A percentile compares a stretch with the other conserved stretches of the same genome.
Evolutionary conservation across 2,329 filamentous ascomycete genomes (phyloP).

Genomic region (Diaporthe sp.): DNA sequence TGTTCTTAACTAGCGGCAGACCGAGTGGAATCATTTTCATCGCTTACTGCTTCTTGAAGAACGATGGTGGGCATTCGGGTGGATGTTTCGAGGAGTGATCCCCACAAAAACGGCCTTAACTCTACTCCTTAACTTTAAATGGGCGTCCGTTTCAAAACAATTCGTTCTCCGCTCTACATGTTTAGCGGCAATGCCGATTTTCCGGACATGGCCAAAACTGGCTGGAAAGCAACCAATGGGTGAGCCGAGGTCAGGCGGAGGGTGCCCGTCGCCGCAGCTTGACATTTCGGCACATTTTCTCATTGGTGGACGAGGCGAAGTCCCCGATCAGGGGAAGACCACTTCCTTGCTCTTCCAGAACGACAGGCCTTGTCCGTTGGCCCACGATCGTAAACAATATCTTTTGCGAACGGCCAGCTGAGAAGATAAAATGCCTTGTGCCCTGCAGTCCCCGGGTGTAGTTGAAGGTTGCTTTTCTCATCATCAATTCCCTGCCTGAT

Average conservation of each 20-base stretch:
- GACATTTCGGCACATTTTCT: not conserved
- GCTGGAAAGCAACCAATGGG: not conserved
- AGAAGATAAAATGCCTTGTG: slow-evolving; percentile 7
- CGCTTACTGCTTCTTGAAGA: not conserved
- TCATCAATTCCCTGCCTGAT: not conserved
- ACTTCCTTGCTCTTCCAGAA: not conserved
- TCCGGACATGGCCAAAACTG: not conserved
- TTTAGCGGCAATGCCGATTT: not conserved
- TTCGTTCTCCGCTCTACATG: not conserved
- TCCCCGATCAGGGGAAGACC: not conserved
- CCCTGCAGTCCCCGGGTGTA: not conserved
- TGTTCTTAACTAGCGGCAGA: not conserved
- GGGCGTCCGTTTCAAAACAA: slow-evolving; percentile 17
- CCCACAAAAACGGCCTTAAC: slow-evolving; percentile 1
- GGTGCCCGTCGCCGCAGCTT: not conserved
- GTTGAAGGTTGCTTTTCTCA: not conserved
- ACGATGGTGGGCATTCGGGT: slow-evolving; percentile 4
- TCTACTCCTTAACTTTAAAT: slow-evolving; percentile 28
- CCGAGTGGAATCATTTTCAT: not conserved
- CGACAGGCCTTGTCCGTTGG: not conserved
- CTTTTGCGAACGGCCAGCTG: not conserved
- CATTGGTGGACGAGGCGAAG: not conserved
- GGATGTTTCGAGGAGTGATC: slow-evolving; percentile 8
- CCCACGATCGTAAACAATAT: not conserved
- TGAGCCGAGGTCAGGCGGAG: not conserved